Conservation (phyloP, 108 stramenopile species). For the Nitzschia sp. region DNA sequence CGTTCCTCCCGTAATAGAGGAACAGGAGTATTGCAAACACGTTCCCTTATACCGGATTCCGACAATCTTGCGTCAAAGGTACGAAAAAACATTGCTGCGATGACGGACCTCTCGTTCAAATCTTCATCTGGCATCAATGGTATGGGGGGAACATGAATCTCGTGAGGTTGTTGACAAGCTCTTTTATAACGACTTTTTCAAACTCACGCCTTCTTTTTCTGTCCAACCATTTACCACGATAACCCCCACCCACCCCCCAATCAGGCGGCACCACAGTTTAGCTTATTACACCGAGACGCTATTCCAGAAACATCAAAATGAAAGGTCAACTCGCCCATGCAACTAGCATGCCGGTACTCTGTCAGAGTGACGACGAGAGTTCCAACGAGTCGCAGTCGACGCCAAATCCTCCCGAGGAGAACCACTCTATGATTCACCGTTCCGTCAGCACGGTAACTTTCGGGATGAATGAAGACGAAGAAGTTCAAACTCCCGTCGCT, state of each 20-base stretch:
- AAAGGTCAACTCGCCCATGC: constrained; percentile 27
- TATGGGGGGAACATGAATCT: too few species aligned
- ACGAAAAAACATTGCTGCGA: constrained; percentile 1
- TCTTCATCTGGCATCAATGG: too few species aligned
- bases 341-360: constrained; percentile 39
- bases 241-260: too few species aligned
- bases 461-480: background rate
- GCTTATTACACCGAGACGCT: background rate
- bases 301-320: constrained; percentile 15
- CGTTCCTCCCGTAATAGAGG: constrained; percentile 36
- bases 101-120: too few species aligned
- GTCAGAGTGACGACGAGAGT: constrained; percentile 37
- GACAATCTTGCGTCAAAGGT: constrained; percentile 53
- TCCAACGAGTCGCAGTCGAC: constrained; percentile 19
- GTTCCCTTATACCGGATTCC: constrained; percentile 38
- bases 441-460: constrained; percentile 29
- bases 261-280: constrained; percentile 8
- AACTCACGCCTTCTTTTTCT: too few species aligned
- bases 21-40: constrained; percentile 31
- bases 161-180: too few species aligned
- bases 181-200: too few species aligned
- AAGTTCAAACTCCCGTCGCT: constrained; percentile 31
- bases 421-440: background rate
- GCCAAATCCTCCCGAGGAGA: constrained; percentile 4
- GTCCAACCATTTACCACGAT: too few species aligned